A percentile compares a stretch with the other conserved stretches of the same genome.
Conservation (phyloP, 345 rosid species). For the Salix dunnii region DNA sequence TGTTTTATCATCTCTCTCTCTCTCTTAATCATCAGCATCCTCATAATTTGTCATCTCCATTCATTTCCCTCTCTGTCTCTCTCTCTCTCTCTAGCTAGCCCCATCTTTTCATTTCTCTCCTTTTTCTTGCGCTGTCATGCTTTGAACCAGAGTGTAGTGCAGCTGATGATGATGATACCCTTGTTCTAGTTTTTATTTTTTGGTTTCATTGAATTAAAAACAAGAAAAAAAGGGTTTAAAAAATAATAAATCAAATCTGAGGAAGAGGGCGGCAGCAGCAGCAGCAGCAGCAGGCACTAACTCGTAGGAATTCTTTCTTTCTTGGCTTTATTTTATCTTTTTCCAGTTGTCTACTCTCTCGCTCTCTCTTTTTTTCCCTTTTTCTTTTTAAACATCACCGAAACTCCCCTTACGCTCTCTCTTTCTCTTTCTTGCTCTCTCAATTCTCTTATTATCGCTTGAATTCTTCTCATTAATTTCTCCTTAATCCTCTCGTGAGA, state of each 20-base stretch:
- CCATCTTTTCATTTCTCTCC: slow-evolving; percentile 14
- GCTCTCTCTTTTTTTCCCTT: not conserved
- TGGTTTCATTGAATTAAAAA: not conserved
- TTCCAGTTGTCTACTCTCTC: slow-evolving; percentile 30
- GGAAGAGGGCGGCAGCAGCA: slow-evolving; percentile 2
- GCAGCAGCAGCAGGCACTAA: slow-evolving; percentile 29
- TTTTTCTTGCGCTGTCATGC: slow-evolving; percentile 22
- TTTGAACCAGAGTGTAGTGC: slow-evolving; percentile 24
- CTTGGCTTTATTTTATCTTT: slow-evolving; percentile 24
- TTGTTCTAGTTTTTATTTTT: slow-evolving; percentile 18
- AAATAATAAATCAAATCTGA: slow-evolving; percentile 13
- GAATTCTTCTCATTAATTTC: slow-evolving; percentile 8
- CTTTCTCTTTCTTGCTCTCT: not conserved
- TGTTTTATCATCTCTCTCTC: slow-evolving; percentile 43
- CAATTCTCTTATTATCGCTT: not conserved
- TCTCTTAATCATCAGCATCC: slow-evolving; percentile 63
- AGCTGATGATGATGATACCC: slow-evolving; percentile 33
- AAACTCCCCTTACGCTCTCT: not conserved
- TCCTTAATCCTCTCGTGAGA: not conserved
- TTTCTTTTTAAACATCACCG: slow-evolving; percentile 3
- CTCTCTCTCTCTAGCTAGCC: not conserved
- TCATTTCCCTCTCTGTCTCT: slow-evolving; percentile 8
- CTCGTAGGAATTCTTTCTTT: slow-evolving; percentile 39
- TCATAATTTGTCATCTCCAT: slow-evolving; percentile 60
- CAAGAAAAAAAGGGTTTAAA: not conserved